phyloP scores from a whole-genome alignment of 2,329 filamentous ascomycete genomes.

The Penicillium expansum region DNA sequence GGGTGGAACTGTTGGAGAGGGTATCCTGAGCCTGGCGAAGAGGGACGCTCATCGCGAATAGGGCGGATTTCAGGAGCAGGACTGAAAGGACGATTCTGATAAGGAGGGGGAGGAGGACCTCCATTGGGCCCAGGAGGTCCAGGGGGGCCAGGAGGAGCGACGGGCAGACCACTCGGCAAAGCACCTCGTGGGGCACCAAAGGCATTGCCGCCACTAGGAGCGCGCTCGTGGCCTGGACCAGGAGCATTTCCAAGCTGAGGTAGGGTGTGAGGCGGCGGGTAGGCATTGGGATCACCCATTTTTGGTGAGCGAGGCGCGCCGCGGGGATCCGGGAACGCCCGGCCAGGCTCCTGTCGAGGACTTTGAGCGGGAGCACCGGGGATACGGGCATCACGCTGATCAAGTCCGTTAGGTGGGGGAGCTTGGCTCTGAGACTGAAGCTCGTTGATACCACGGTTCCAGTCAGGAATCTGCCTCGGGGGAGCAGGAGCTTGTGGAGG shows the following conservation, averaged over 20 bases:
- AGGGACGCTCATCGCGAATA: constrained; percentile 77
- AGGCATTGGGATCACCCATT: constrained; percentile 53
- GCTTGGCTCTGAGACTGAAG: constrained; percentile 59
- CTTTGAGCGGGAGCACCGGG: constrained; percentile 70
- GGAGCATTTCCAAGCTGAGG: constrained; percentile 51
- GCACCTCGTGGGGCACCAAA: constrained; percentile 41
- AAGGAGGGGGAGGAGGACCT: constrained; percentile 65
- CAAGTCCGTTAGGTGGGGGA: constrained; percentile 71
- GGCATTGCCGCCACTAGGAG: constrained; percentile 28
- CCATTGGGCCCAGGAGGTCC: constrained; percentile 51
- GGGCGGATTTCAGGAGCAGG: constrained; percentile 81
- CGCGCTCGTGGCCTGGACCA: constrained; percentile 43
- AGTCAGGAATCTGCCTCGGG: constrained; percentile 59
- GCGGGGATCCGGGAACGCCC: constrained; percentile 66
- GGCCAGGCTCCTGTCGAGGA: constrained; percentile 69
- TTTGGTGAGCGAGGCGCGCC: constrained; percentile 59
- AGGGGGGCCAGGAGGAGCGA: constrained; percentile 44
- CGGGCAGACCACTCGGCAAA: constrained; percentile 48
- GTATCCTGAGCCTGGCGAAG: constrained; percentile 88
- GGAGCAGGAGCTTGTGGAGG: constrained; percentile 61
- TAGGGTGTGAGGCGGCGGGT: constrained; percentile 50
- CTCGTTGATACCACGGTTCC: constrained; percentile 70
- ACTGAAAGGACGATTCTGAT: constrained; percentile 66
- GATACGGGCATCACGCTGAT: constrained; percentile 70
- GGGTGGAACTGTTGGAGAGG: constrained; percentile 77